Evolutionary conservation across 768 basidiomycete species (phyloP), one percentile per base, ranked within the genome.

Genomic region (Chalciporus chontae): DNA sequence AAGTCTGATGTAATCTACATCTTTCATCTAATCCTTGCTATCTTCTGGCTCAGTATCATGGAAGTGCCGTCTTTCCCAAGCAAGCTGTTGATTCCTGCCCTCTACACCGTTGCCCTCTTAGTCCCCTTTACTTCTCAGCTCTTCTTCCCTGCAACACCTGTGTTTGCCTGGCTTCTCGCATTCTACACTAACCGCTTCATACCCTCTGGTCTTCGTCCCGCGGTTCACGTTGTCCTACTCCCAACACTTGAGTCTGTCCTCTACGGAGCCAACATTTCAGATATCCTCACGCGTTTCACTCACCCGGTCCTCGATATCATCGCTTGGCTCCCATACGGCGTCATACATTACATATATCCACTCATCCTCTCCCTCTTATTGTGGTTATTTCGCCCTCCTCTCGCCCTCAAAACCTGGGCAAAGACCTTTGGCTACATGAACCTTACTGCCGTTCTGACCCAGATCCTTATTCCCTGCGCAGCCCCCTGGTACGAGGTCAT

Each of bases 401-500:
- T 85, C 39, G 80, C 81, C 0, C 80, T 97, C 8, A 87, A 87
- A 61, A 81, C 87, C 45, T 99, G 88, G 85, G 91, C 80, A 0
- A 77, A 81, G 46, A 85, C 85, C 0, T 94, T 99, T 62, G 96
- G 96, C 0, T 96, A 90, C 71, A 83, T 97, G 81, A 98, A 92
- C 71, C 74, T 94, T 47, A 70, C 78, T 10, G 95, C 94, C 1
- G 96, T 98, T 29, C 68, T 94, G 60, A 78, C 84, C 50, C 95
- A 97, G 66, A 84, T 96, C 62, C 62, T 90, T 31, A 77, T 98
- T 50, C 96, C 95, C 0, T 96, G 94, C 62, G 84, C 95, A 1
- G 86, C 96, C 1, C 96, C 96, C 5, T 88, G 96, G 96, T 99
- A 98, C 69, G 95, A 98, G 64, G 79, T 98, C 59, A 91, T 96